Evolutionary conservation across 345 rosid genomes (phyloP).

Genomic region (Eucalyptus regnans): DNA sequence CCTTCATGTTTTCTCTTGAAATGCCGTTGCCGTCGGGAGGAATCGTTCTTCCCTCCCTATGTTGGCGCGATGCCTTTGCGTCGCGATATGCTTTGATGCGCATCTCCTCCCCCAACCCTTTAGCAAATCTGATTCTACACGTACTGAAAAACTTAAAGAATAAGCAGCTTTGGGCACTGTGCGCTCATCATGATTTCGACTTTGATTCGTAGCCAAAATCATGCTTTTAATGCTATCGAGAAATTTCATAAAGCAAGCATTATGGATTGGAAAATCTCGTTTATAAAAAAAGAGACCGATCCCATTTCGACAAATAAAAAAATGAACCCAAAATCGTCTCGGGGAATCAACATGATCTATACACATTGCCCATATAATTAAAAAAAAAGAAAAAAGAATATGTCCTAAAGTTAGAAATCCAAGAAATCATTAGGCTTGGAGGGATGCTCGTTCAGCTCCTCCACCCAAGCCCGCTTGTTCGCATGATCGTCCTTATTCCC

Average conservation of each 20-base stretch:
- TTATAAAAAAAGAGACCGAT: not conserved
- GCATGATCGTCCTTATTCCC: not conserved
- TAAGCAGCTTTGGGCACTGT: not conserved
- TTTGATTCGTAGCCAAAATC: no score
- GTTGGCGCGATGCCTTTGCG: not conserved
- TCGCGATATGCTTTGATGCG: not conserved
- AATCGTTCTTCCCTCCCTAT: not conserved
- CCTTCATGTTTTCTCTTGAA: not conserved
- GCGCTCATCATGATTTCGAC: not conserved
- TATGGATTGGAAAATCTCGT: not conserved
- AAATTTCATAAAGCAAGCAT: not conserved
- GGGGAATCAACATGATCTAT: not conserved
- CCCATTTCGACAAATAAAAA: not conserved
- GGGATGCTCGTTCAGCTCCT: not conserved
- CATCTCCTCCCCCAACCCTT: no score
- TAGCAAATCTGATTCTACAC: not conserved
- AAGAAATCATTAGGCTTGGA: slow-evolving; percentile 1
- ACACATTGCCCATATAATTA: not conserved
- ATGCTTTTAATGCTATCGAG: no score
- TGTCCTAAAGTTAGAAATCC: slow-evolving; percentile 11
- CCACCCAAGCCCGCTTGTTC: not conserved
- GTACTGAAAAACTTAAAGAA: no score
- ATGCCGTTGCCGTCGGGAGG: not conserved
- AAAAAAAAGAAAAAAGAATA: not conserved
- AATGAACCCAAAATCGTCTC: not conserved